Conservation (phyloP, 202 grass and related monocot genomes). For the Miscanthus sacchariflorus region DNA sequence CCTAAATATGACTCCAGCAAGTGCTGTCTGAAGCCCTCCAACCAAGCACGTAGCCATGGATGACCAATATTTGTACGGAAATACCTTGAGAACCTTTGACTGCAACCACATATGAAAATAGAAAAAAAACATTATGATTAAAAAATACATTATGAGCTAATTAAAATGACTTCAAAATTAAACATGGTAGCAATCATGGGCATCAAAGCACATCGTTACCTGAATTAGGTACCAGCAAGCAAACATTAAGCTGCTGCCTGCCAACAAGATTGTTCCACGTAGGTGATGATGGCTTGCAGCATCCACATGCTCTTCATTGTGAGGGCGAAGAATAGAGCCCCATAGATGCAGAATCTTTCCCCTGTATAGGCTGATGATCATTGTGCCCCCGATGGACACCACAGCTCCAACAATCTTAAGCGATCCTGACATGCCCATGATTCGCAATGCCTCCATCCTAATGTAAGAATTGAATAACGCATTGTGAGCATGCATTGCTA, state of each 20-base stretch:
- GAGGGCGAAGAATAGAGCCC: slow-evolving; percentile 24
- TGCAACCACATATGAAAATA: not conserved
- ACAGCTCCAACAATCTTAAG: slow-evolving; percentile 53
- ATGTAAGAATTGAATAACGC: not conserved
- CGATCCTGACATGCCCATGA: slow-evolving; percentile 33
- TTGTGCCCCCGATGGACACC: slow-evolving; percentile 51
- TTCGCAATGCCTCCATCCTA: slow-evolving; percentile 51
- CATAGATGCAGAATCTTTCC: slow-evolving; percentile 51
- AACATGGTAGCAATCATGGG: not conserved
- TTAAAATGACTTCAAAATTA: not conserved
- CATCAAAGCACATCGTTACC: not conserved
- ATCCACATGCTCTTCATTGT: not conserved
- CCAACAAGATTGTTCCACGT: slow-evolving; percentile 43
- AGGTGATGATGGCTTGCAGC: slow-evolving; percentile 39
- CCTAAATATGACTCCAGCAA: slow-evolving; percentile 50
- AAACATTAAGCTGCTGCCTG: slow-evolving; percentile 44
- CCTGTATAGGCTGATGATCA: slow-evolving; percentile 57
- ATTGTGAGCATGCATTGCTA: no score
- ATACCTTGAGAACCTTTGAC: slow-evolving; percentile 57
- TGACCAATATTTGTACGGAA: slow-evolving; percentile 65
- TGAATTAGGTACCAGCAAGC: slow-evolving; percentile 66
- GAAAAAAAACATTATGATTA: not conserved
- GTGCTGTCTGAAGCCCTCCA: slow-evolving; percentile 52
- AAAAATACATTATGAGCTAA: not conserved
- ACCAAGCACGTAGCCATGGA: slow-evolving; percentile 63